Evolutionary conservation across 805 yeast species (phyloP).

Genomic region (Hermanozyma aechmeae): DNA sequence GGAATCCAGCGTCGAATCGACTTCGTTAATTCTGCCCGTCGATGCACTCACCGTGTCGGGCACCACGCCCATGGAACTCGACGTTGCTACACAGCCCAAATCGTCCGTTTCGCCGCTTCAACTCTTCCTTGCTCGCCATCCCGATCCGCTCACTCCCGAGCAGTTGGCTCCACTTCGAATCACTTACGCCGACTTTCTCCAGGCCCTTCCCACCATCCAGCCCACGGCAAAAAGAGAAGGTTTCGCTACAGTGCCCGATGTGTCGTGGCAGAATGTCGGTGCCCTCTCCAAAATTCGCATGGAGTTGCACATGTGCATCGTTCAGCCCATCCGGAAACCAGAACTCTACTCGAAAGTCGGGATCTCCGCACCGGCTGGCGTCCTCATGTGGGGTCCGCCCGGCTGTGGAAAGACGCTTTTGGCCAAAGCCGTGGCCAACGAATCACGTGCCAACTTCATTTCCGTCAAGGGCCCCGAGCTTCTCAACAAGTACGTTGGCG

Average conservation of each 20-base stretch:
- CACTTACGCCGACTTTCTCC: constrained; percentile 66
- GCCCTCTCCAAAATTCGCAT: constrained; percentile 74
- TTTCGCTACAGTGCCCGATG: constrained; percentile 97
- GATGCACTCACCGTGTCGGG: too few species aligned
- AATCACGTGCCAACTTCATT: constrained; percentile 91
- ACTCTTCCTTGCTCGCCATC: constrained; percentile 62
- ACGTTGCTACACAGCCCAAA: background rate
- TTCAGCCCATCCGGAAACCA: constrained; percentile 90
- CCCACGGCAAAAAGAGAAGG: constrained; percentile 98
- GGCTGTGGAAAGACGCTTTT: constrained; percentile 96
- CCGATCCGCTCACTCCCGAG: constrained; percentile 65
- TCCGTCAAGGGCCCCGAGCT: constrained; percentile 95
- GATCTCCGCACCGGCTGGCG: constrained; percentile 95
- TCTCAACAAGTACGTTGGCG: constrained; percentile 92
- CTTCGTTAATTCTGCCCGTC: too few species aligned
- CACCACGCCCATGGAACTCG: too few species aligned
- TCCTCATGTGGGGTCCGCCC: constrained; percentile 97
- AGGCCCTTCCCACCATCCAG: constrained; percentile 86
- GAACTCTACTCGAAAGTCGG: constrained; percentile 86
- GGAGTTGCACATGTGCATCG: constrained; percentile 94
- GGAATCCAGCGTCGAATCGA: too few species aligned
- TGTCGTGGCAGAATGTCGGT: constrained; percentile 92
- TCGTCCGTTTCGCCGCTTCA: constrained; percentile 50
- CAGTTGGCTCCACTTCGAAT: constrained; percentile 74
- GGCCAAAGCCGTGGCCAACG: constrained; percentile 97